Evolutionary conservation across 2,329 filamentous ascomycete species (phyloP), one percentile per base, ranked within the genome.

Genomic region (Zymoseptoria pseudotritici): DNA sequence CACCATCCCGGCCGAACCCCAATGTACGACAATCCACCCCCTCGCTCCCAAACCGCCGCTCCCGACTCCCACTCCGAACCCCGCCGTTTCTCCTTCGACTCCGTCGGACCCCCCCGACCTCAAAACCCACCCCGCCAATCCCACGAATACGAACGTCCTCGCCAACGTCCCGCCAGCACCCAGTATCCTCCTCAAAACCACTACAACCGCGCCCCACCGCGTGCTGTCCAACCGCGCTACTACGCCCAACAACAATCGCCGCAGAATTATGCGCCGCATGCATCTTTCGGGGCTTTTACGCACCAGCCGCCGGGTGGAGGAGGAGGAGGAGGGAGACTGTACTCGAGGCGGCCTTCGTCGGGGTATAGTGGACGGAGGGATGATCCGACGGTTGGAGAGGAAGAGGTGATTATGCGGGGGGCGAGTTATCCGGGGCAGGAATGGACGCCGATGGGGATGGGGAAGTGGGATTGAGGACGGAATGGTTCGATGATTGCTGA

Each of bases 341-440:
- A 52, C 13, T 20, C 52, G 19, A 61, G 61, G 26, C 61, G 65
- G 7, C 63, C 62, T 5, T 54, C 59, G 1, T 66, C 62, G 4
- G 65, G 66, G 3, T 71, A 68, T 53, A 61, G 61, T 54, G 69
- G 67, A 3, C 55, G 69, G 21, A 60, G 67, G 54, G 66, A 71
- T 51, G 69, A 69, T 60, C 59, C 63, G 17, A 64, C 64, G n/a
- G 64, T 69, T 2, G 63, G 65, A 9, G 69, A 70, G 46, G 63
- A 67, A 29, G 66, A 67, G 24, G 54, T 69, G 50, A 60, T 66
- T 60, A 89, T 89, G 86, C 81, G 78, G 54, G 86, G 85, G 6
- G 86, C 85, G 11, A 85, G 82, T 69, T 89, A 88, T 71, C 86
- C 86, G 0, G 86, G 86, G 0, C 84, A 88, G 74, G 86, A 89